These are phyloP conservation scores for Kwoniella pini DNA, from an alignment of 768 basidiomycete genomes.

Conservation along the genomic window DNA sequence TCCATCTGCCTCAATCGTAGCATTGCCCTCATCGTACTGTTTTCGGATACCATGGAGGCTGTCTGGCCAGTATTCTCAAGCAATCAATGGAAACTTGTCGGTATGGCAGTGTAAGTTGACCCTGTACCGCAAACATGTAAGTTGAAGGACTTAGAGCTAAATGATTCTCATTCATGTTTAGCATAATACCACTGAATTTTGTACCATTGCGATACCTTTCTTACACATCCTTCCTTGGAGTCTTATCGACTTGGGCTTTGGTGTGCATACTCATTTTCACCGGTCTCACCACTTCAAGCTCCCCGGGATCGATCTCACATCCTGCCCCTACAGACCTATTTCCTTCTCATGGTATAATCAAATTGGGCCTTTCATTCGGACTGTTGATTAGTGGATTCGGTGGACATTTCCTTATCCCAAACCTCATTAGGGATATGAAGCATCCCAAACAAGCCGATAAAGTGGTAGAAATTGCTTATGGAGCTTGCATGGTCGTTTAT, in stretches of 20 bases:
- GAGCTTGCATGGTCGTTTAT: slow-evolving; percentile 45
- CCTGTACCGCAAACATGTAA: too few relatives aligned
- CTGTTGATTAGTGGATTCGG: slow-evolving; percentile 48
- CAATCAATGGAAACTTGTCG: slow-evolving; percentile 44
- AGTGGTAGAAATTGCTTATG: slow-evolving; percentile 43
- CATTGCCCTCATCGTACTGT: slow-evolving; percentile 44
- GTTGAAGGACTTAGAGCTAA: too few relatives aligned
- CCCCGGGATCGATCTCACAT: slow-evolving; percentile 46
- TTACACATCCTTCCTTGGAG: slow-evolving; percentile 45
- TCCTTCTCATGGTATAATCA: slow-evolving; percentile 43
- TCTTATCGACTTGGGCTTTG: slow-evolving; percentile 40
- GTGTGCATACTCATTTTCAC: slow-evolving; percentile 49
- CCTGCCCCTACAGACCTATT: slow-evolving; percentile 46
- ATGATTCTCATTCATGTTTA: too few relatives aligned
- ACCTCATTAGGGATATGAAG: slow-evolving; percentile 49
- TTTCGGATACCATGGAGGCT: slow-evolving; percentile 45
- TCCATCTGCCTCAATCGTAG: slow-evolving; percentile 21
- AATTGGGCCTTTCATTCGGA: slow-evolving; percentile 42
- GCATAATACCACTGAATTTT: slow-evolving; percentile 48
- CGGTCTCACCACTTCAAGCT: slow-evolving; percentile 38
- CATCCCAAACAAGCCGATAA: slow-evolving; percentile 46
- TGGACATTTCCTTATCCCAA: slow-evolving; percentile 50
- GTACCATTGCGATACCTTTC: slow-evolving; percentile 50
- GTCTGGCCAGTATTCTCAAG: slow-evolving; percentile 40
- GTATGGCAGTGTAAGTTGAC: slow-evolving; percentile 38